Percentiles rank a stretch among this genome's conserved stretches.
Conservation (phyloP, 495 filamentous ascomycete genomes). For the Poronia punctata region DNA sequence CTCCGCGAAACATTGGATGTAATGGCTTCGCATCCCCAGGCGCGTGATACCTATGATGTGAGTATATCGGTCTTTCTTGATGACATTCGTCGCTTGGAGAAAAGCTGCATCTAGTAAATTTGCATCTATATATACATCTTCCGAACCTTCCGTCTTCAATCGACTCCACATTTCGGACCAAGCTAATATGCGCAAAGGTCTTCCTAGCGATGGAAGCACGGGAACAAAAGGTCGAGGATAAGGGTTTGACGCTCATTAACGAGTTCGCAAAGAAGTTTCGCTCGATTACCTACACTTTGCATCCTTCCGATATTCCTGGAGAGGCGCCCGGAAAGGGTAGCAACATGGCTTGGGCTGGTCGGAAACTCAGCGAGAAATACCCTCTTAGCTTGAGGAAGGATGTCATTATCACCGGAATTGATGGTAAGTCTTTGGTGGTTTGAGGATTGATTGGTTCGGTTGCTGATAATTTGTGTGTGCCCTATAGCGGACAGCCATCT, state of each 20-base stretch:
- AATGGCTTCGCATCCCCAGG: conserved; percentile 57
- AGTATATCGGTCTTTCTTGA: conserved; percentile 20
- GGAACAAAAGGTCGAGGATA: conserved; percentile 45
- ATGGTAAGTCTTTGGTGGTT: conserved; percentile 47
- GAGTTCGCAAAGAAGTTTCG: conserved; percentile 54
- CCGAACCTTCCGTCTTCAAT: conserved; percentile 1
- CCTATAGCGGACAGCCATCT: conserved; percentile 61
- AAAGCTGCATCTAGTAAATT: background rate
- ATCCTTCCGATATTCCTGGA: conserved; percentile 52
- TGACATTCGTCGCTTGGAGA: background rate
- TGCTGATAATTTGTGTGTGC: background rate
- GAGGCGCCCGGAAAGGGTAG: conserved; percentile 64
- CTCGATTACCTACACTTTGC: conserved; percentile 53
- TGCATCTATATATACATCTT: no score
- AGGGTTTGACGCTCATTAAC: conserved; percentile 47
- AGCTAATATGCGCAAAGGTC: conserved; percentile 37
- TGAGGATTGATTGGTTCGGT: background rate
- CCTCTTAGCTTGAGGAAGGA: conserved; percentile 43
- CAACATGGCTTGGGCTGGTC: conserved; percentile 59
- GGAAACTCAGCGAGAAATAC: conserved; percentile 52
- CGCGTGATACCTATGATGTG: conserved; percentile 58
- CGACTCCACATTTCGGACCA: background rate
- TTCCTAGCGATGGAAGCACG: conserved; percentile 67
- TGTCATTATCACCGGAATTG: conserved; percentile 62
- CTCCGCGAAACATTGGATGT: conserved; percentile 59